These are phyloP conservation scores for Tetraselmis chui DNA, from an alignment of 139 green algal species.

Conservation along the genomic window DNA sequence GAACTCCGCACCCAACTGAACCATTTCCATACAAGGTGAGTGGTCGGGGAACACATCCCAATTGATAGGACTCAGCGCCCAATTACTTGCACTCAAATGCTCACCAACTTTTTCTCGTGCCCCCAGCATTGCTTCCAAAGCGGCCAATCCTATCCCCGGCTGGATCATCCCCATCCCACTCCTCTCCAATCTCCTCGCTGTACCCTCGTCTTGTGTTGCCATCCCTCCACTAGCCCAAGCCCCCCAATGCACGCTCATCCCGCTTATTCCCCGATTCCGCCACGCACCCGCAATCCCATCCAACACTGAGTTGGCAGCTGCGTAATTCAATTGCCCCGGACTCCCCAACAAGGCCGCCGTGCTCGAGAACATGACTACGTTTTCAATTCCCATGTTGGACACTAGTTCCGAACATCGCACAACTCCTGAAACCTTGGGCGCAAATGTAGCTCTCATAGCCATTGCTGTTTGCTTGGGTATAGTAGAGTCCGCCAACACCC, in stretches of 20 bases:
- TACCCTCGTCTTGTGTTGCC: slow-evolving; percentile 41
- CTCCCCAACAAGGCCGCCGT: slow-evolving; percentile 35
- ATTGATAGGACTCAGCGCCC: too few relatives aligned
- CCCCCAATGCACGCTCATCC: slow-evolving; percentile 39
- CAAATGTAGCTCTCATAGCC: slow-evolving; percentile 9
- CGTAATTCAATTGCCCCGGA: slow-evolving; percentile 51
- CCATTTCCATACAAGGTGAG: too few relatives aligned
- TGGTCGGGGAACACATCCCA: too few relatives aligned
- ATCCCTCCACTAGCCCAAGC: slow-evolving; percentile 39
- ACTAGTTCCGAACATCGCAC: background rate
- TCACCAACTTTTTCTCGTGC: too few relatives aligned
- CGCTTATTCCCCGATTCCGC: slow-evolving; percentile 11
- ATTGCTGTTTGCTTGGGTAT: slow-evolving; percentile 34
- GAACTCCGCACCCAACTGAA: too few relatives aligned
- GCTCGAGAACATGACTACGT: slow-evolving; percentile 38
- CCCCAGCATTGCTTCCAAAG: slow-evolving; percentile 23
- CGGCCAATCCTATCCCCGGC: slow-evolving; percentile 41
- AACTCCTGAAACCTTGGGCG: slow-evolving; percentile 21
- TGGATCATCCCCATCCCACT: slow-evolving; percentile 57
- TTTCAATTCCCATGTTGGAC: background rate
- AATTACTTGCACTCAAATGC: too few relatives aligned
- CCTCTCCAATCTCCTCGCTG: slow-evolving; percentile 36
- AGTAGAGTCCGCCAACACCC: slow-evolving; percentile 48
- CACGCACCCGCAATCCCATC: slow-evolving; percentile 10
- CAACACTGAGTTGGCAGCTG: slow-evolving; percentile 30